Percentiles rank a stretch among this genome's conserved stretches.
Evolutionary conservation across 257 asterid genomes (phyloP).

Genomic region (Solanum chilense): DNA sequence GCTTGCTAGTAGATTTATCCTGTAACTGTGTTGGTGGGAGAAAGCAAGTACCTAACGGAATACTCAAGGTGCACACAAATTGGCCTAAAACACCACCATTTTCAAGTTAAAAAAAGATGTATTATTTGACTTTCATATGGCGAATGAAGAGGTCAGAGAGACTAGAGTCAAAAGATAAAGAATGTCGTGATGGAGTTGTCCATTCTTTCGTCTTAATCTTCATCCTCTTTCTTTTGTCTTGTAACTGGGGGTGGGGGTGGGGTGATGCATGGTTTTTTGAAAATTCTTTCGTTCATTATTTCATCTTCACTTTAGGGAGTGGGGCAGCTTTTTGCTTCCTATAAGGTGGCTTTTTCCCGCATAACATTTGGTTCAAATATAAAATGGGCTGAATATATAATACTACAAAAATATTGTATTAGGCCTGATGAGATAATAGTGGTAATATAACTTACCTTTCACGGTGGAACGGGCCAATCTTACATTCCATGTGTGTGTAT

Average conservation of each 20-base stretch:
- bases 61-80: background rate
- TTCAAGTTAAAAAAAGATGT: background rate
- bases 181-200: background rate
- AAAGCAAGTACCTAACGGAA: background rate
- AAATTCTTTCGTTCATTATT: background rate
- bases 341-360: background rate
- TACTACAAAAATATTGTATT: background rate
- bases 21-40: background rate
- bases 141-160: background rate
- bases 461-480: background rate
- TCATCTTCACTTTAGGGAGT: background rate
- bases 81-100: background rate
- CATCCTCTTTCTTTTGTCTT: background rate
- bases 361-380: background rate
- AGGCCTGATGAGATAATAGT: background rate
- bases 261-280: background rate
- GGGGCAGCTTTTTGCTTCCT: background rate
- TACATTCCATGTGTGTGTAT: background rate
- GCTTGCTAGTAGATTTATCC: background rate
- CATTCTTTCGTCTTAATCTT: background rate
- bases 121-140: background rate
- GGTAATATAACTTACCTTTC: background rate
- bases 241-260: background rate
- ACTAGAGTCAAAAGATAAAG: background rate
- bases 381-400: background rate